A percentile compares a stretch with the other conserved stretches of the same genome.
Evolutionary conservation across 1,284 basidiomycete genomes (phyloP).

Genomic region (Puccinia coronata): DNA sequence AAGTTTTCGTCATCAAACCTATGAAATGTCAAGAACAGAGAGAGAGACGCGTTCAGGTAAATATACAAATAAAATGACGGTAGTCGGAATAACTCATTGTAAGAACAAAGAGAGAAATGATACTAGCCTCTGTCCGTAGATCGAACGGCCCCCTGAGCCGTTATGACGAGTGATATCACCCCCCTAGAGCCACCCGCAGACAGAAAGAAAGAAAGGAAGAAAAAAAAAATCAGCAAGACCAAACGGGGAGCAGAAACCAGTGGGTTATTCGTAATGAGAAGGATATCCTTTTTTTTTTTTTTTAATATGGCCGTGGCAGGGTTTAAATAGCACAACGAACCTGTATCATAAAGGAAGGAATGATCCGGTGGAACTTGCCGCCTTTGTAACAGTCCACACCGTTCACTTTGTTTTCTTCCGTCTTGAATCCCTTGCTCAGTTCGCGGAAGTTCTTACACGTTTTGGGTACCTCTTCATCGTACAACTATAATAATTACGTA

Average conservation of each 20-base stretch:
- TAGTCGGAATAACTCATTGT: not conserved
- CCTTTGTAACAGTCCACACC: slow-evolving; percentile 55
- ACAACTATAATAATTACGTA: not conserved
- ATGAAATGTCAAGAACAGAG: no score
- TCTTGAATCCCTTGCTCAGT: not conserved
- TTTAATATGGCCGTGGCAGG: no score
- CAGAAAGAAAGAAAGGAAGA: not conserved
- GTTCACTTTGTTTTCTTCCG: not conserved
- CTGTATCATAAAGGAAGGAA: slow-evolving; percentile 58
- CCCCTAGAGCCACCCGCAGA: no score
- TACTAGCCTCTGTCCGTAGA: slow-evolving; percentile 32
- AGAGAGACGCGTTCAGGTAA: no score
- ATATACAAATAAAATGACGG: not conserved
- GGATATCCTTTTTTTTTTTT: no score
- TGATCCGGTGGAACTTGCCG: slow-evolving; percentile 58
- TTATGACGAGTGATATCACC: slow-evolving; percentile 48
- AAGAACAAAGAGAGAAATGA: slow-evolving; percentile 1
- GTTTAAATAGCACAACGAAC: no score
- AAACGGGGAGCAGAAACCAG: no score
- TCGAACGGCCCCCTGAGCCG: slow-evolving; percentile 44
- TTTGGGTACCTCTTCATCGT: slow-evolving; percentile 29
- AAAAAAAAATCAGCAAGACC: not conserved
- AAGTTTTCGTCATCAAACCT: slow-evolving; percentile 26
- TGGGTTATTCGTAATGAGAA: no score
- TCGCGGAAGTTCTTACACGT: slow-evolving; percentile 44